Base-by-base conservation (phyloP, 1,284 basidiomycete genomes). In the Cyathus pygmaeus region DNA sequence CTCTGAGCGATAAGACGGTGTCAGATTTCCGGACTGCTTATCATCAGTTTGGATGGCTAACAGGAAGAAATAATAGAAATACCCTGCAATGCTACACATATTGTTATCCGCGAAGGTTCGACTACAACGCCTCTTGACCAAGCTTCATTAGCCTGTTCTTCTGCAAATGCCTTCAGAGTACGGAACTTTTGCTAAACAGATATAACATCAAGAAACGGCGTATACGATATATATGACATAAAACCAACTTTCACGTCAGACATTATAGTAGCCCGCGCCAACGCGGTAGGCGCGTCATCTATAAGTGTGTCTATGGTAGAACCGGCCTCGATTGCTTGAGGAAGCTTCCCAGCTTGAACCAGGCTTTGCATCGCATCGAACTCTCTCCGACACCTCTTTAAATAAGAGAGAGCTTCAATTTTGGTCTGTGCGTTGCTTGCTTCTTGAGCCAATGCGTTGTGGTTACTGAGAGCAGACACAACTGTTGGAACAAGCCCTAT, bases 141-240 rank as follows among this genome's bases (percentile, higher is more conserved):
- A 2, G 89, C 90, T 56, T 92, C 88, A 62, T 83, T 85, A 21
- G 94, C 79, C 65, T 92, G 89, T 61, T 94, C 92, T 68, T 92
- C 88, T 4, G 86, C 76, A 31, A 85, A 84, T 59, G 90, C 87
- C 64, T 81, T 83, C 10, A 85, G 75, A 2, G 85, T 83, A 58
- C 83, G 81, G 62, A 87, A 83, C 65, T 80, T 85, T 54, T 79
- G 81, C 91, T 93, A 65, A 13, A 17, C 47, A 52, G 47, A 56
- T 52, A 56, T 57, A 60, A 59, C 65, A n/a, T n/a, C 65, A 19
- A 56, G 30, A 47, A 52, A 39, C 23, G 29, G 15, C 29, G 55
- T 26, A 15, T 36, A 36, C 21, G 60, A 26, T 17, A 61, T 7
- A 58, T 26, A 41, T 55, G 42, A 24, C 44, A 24, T 10, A n/a